These are phyloP conservation scores for Kodamaea sagamina DNA, from an alignment of 805 yeast genomes.

Conservation along the genomic window DNA sequence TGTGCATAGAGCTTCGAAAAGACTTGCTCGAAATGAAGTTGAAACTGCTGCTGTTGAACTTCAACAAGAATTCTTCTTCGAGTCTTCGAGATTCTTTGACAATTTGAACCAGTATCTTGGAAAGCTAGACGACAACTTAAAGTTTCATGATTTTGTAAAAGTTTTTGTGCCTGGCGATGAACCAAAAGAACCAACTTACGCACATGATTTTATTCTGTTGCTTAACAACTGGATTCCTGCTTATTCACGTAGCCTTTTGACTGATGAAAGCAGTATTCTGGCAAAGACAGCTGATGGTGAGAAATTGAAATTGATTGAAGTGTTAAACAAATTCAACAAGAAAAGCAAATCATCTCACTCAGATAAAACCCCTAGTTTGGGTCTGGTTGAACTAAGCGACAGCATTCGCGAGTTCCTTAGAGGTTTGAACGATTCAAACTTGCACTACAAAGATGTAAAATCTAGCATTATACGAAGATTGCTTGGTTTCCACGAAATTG, in stretches of 20 bases:
- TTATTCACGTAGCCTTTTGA: constrained; percentile 2
- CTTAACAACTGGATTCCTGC: constrained; percentile 11
- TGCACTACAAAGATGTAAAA: constrained; percentile 27
- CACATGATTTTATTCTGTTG: constrained; percentile 6
- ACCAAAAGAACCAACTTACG: neutral
- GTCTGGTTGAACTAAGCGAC: constrained; percentile 16
- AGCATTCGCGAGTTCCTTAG: constrained; percentile 19
- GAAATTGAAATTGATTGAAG: constrained; percentile 35
- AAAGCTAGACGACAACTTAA: neutral
- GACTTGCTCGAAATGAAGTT: constrained; percentile 31
- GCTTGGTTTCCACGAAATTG: constrained; percentile 17
- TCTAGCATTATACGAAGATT: constrained; percentile 26
- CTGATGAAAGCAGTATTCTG: neutral
- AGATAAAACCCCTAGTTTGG: constrained; percentile 12
- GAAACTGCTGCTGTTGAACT: constrained; percentile 26
- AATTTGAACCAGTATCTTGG: constrained; percentile 22
- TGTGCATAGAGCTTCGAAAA: constrained; percentile 32
- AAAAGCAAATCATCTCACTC: constrained; percentile 9
- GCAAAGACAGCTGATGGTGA: constrained; percentile 27
- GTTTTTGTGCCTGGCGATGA: constrained; percentile 17
- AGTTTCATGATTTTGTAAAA: constrained; percentile 7
- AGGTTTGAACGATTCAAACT: constrained; percentile 13
- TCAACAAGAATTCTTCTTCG: constrained; percentile 27
- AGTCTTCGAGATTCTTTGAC: constrained; percentile 28
- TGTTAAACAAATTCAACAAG: constrained; percentile 29